Base-by-base conservation (phyloP, 208 protist species). In the Acanthamoeba castellanii region DNA sequence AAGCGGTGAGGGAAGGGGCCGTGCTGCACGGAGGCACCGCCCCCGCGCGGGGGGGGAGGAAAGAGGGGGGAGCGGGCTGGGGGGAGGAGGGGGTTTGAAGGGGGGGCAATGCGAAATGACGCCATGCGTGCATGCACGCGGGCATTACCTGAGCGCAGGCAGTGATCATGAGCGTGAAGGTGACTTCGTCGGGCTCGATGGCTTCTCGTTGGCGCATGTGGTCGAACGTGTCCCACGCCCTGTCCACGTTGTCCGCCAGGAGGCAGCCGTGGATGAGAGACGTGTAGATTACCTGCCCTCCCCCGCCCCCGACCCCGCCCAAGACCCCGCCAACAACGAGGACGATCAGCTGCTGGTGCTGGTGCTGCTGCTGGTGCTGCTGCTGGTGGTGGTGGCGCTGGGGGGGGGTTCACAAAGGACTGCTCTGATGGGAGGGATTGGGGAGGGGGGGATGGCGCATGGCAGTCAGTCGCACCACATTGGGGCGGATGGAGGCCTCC, bases 121-220 rank as follows among this genome's bases (percentile, higher is more conserved):
- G n/a, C n/a, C n/a, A n/a, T n/a, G n/a, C n/a, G 30, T 22, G 68
- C 25, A 76, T 37, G 68, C 25, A 20, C 25, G 64, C 7, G 64
- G 6, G 14, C 22, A 9, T 22, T 68, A 89, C 82, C 52, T 89
- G 7, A 18, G 82, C 82, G n/a, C 82, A 89, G 30, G 82, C 82
- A 16, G 7, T 89, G 82, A 89, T 89, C 82, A 89, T 89, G 45
- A 89, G 52, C 4, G 82, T 89, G 82, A 89, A 89, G 82, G 82
- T 34, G 5, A 89, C 82, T 64, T 89, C 82, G 27, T 89, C 82
- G 6, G 82, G 82, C 34, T 89, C 82, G 30, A 89, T 42, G 20
- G 14, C 52, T 30, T 57, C 55, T 57, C 55, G 82, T n/a, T 89
- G 82, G 82, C 82, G 82, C 82, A 89, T 89, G 82, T 89, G n/a